These are phyloP conservation scores for Lactarius hatsudake DNA, from an alignment of 768 basidiomycete species.

Conservation along the genomic window DNA sequence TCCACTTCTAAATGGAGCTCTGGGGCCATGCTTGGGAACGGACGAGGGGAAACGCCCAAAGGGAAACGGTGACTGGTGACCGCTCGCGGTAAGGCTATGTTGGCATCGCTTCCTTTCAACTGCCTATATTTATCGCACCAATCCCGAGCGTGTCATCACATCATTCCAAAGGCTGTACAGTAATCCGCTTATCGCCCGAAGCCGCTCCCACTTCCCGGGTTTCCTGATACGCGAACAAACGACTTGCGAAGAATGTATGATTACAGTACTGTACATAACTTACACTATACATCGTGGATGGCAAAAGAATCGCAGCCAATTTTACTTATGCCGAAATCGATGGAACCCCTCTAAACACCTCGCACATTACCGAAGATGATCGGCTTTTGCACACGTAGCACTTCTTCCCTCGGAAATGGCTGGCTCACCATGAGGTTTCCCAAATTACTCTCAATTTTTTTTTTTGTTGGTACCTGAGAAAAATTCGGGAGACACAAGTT, in stretches of 20 bases:
- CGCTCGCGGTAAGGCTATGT: neutral
- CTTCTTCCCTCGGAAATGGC: neutral
- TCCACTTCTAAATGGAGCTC: constrained; percentile 20
- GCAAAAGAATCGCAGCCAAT: neutral
- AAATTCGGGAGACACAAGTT: neutral
- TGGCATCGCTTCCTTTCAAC: neutral
- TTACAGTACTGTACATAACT: neutral
- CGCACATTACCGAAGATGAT: neutral
- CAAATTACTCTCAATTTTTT: neutral
- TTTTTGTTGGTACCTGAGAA: neutral
- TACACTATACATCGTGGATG: neutral
- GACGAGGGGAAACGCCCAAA: too few species aligned
- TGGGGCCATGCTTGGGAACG: constrained; percentile 4
- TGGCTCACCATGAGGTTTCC: neutral
- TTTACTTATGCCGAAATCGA: neutral
- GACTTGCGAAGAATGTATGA: neutral
- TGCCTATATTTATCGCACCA: neutral
- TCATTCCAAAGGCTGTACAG: neutral
- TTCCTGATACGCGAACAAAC: neutral
- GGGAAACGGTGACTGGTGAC: neutral
- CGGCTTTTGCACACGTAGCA: neutral
- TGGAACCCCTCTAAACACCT: neutral
- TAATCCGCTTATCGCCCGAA: neutral
- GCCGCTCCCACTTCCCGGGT: neutral
- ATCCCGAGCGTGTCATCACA: too few species aligned